A percentile compares a stretch with the other conserved stretches of the same genome.
Conservation (phyloP, 495 filamentous ascomycete genomes). For the Tetracladium marchalianum region DNA sequence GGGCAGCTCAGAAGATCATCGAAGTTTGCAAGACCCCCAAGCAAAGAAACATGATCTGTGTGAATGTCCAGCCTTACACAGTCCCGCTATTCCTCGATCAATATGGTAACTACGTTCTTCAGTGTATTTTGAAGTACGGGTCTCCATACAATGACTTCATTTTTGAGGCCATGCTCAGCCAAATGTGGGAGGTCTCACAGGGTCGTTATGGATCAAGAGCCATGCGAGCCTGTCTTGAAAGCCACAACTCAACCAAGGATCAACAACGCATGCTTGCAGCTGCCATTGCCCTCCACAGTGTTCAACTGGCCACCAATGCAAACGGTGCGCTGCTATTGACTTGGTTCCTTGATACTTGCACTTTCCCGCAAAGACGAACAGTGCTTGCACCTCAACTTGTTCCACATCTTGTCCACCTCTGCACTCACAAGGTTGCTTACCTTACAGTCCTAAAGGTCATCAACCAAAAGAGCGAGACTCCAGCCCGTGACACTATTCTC, state of each 20-base stretch:
- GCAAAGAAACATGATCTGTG: constrained; percentile 78
- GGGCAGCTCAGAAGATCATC: constrained; percentile 99
- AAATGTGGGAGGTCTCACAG: constrained; percentile 90
- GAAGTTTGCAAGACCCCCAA: constrained; percentile 79
- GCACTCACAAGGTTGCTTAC: constrained; percentile 98
- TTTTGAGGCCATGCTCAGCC: constrained; percentile 92
- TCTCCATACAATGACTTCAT: constrained; percentile 89
- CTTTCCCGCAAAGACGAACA: constrained; percentile 81
- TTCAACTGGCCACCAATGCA: constrained; percentile 91
- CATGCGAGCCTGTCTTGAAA: constrained; percentile 95
- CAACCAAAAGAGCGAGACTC: constrained; percentile 91
- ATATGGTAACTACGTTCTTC: constrained; percentile 96
- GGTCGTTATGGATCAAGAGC: constrained; percentile 90
- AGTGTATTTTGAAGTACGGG: constrained; percentile 88
- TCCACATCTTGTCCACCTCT: constrained; percentile 91
- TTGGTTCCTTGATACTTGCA: constrained; percentile 98
- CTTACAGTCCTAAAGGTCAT: constrained; percentile 96
- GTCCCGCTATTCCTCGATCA: constrained; percentile 92
- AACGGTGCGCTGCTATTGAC: constrained; percentile 91
- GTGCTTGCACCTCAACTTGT: constrained; percentile 89
- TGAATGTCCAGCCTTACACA: constrained; percentile 73
- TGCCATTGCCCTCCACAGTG: constrained; percentile 89
- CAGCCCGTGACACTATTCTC: constrained; percentile 85
- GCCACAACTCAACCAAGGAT: constrained; percentile 87
- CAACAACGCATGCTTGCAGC: constrained; percentile 94